Evolutionary conservation across 1,284 basidiomycete genomes (phyloP).

Genomic region (Ganoderma boninense): DNA sequence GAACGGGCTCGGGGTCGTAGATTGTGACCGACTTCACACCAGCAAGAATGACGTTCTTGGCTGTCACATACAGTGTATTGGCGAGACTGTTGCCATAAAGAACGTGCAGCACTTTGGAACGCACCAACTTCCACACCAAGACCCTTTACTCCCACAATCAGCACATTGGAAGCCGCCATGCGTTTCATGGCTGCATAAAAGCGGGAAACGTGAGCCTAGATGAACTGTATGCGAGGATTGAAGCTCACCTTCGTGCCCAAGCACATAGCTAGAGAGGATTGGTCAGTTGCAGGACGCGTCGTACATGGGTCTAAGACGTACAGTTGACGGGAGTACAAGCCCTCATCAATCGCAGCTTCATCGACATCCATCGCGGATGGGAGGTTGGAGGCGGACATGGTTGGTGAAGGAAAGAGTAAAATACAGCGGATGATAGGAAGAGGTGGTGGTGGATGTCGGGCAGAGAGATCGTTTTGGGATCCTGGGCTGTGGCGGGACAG

Average conservation of each 20-base stretch:
- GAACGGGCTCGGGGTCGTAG: conserved; percentile 92
- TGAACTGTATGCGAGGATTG: background rate
- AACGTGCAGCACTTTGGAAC: conserved; percentile 34
- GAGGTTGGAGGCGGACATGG: conserved; percentile 62
- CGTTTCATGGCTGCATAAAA: conserved; percentile 91
- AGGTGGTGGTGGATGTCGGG: conserved; percentile 18
- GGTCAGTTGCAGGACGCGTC: conserved; percentile 34
- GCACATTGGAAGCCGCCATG: conserved; percentile 97
- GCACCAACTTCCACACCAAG: conserved; percentile 96
- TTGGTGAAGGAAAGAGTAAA: conserved; percentile 31
- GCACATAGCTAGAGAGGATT: conserved; percentile 78
- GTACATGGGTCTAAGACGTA: conserved; percentile 53
- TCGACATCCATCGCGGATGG: conserved; percentile 81
- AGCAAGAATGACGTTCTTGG: conserved; percentile 95
- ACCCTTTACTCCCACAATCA: conserved; percentile 94
- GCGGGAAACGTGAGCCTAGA: conserved; percentile 11
- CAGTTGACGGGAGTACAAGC: conserved; percentile 96
- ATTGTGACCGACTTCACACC: conserved; percentile 99
- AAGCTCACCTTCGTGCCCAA: conserved; percentile 89
- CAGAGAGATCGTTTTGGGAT: conserved; percentile 31
- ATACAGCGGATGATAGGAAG: conserved; percentile 16
- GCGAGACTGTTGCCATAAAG: background rate
- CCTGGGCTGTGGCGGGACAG: conserved; percentile 31
- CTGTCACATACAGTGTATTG: conserved; percentile 52
- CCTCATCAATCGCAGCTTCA: conserved; percentile 88